Evolutionary conservation across 2,329 filamentous ascomycete species (phyloP).

Genomic region (Scytalidium sp.): DNA sequence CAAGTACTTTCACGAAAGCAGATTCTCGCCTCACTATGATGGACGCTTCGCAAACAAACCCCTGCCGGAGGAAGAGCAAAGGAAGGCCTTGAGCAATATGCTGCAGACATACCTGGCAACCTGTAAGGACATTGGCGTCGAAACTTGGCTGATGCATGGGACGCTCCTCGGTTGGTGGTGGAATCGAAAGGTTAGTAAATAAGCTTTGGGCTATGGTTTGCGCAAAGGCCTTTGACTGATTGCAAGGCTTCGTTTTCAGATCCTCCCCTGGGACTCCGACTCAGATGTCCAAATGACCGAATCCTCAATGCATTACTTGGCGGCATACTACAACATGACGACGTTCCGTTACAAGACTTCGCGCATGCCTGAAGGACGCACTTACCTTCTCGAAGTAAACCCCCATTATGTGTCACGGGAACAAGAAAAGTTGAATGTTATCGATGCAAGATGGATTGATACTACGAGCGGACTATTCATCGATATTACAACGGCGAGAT

Average conservation of each 20-base stretch:
- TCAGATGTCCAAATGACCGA: slow-evolving; percentile 58
- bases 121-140: slow-evolving; percentile 54
- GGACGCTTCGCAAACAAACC: slow-evolving; percentile 36
- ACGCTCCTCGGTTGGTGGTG: slow-evolving; percentile 88
- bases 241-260: slow-evolving; percentile 36
- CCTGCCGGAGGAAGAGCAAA: slow-evolving; percentile 38
- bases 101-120: slow-evolving; percentile 72
- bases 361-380: slow-evolving; percentile 34
- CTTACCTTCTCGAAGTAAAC: slow-evolving; percentile 76
- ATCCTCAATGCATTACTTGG: slow-evolving; percentile 50
- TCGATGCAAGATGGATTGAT: slow-evolving; percentile 84
- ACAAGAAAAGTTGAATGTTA: slow-evolving; percentile 70
- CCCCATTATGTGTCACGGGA: slow-evolving; percentile 62
- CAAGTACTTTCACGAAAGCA: slow-evolving; percentile 34
- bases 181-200: slow-evolving; percentile 47
- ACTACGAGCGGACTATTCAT: slow-evolving; percentile 73
- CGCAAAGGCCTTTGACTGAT: not conserved
- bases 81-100: slow-evolving; percentile 62
- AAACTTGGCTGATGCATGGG: slow-evolving; percentile 66
- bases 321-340: slow-evolving; percentile 44
- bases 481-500: slow-evolving; percentile 73
- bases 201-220: not conserved
- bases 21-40: slow-evolving; percentile 36
- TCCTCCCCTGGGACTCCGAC: slow-evolving; percentile 82
- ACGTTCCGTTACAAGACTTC: slow-evolving; percentile 28